Percentiles rank a stretch among this genome's conserved stretches.
These are phyloP conservation scores for Stagonosporopsis rhizophila DNA, from an alignment of 2,329 filamentous ascomycete genomes.

Conservation along the genomic window DNA sequence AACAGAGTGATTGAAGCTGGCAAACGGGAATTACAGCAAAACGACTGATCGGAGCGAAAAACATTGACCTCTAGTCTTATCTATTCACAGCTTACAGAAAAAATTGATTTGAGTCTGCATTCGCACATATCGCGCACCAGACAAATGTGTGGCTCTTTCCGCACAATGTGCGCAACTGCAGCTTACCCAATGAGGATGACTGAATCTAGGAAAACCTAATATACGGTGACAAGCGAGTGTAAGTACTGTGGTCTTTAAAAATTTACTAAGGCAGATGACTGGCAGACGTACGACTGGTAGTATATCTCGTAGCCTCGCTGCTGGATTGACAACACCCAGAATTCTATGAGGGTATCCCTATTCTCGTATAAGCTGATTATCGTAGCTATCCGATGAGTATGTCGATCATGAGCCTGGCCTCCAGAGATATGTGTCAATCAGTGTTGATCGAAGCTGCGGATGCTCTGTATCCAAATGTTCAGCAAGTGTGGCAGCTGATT, in stretches of 20 bases:
- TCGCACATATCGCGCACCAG: constrained; percentile 14
- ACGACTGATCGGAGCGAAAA: not conserved
- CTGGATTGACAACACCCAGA: no score
- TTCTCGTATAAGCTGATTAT: not conserved
- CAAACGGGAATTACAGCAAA: not conserved
- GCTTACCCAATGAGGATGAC: not conserved
- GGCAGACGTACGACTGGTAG: not conserved
- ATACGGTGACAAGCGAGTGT: no score
- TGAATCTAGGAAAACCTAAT: not conserved
- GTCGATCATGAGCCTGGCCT: not conserved
- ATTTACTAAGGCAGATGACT: no score
- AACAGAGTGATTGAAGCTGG: not conserved
- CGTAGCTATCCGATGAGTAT: not conserved
- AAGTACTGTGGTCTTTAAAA: no score
- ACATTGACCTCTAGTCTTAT: not conserved
- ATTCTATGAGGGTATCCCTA: no score
- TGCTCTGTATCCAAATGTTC: not conserved
- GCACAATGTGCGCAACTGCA: constrained; percentile 5
- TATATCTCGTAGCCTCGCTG: not conserved
- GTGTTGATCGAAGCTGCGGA: not conserved
- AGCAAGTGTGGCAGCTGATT: not conserved
- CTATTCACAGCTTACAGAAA: not conserved
- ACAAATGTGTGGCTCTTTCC: not conserved
- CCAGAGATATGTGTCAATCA: not conserved
- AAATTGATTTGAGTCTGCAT: not conserved